Conservation (phyloP, 176 grass and related monocot species). For the Oryza punctata region DNA sequence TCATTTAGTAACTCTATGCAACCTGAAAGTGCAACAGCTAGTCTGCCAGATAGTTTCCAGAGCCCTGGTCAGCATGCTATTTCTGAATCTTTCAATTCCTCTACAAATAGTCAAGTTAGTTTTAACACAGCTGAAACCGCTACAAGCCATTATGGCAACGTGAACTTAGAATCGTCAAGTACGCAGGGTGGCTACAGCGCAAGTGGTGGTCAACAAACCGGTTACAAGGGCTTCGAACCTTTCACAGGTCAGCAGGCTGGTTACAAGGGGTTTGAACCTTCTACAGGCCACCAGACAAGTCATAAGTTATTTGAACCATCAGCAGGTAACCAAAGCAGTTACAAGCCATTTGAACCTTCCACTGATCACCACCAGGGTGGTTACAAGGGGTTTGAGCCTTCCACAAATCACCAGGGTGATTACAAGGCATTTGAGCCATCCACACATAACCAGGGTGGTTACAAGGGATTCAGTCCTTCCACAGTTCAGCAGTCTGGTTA, state of each 20-base stretch:
- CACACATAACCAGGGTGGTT: conserved; percentile 28
- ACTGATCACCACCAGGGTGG: conserved; percentile 2
- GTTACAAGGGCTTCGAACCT: conserved; percentile 45
- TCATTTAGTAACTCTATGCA: conserved; percentile 46
- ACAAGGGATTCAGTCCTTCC: conserved; percentile 31
- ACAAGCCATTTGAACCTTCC: conserved; percentile 28
- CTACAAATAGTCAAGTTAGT: conserved; percentile 32
- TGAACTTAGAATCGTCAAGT: conserved; percentile 38
- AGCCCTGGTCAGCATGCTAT: conserved; percentile 34
- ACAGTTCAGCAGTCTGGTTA: conserved; percentile 22
- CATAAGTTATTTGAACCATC: conserved; percentile 29
- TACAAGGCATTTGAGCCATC: conserved; percentile 41
- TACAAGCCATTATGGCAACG: conserved; percentile 28
- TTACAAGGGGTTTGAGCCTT: not conserved
- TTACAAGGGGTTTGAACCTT: conserved; percentile 46
- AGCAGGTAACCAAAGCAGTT: not conserved
- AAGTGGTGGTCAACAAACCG: conserved; percentile 32
- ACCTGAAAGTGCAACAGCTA: conserved; percentile 43
- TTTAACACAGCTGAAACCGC: conserved; percentile 36
- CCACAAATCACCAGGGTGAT: conserved; percentile 24
- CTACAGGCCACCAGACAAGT: conserved; percentile 32
- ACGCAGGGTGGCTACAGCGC: conserved; percentile 43
- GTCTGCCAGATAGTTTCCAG: conserved; percentile 49
- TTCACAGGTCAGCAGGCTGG: conserved; percentile 32
- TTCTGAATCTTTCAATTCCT: conserved; percentile 14